A percentile compares a stretch with the other conserved stretches of the same genome.
These are phyloP conservation scores for Populus alba DNA, from an alignment of 345 rosid genomes.

Conservation along the genomic window DNA sequence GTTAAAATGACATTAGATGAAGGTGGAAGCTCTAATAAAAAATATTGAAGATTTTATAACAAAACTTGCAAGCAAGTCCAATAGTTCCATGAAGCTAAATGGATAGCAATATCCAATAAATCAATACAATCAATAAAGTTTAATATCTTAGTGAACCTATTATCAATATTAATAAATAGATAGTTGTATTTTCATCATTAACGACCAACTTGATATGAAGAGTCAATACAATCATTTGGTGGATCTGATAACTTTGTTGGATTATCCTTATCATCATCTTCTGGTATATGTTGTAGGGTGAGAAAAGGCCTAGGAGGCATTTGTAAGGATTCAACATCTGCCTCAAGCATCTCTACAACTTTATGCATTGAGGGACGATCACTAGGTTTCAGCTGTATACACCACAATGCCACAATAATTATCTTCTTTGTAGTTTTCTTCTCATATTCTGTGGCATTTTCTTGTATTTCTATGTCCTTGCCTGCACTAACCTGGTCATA, in stretches of 20 bases:
- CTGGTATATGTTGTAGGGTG: neutral
- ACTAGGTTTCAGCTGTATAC: neutral
- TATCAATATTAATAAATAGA: too few species aligned
- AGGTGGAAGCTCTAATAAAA: slow-evolving; percentile 49
- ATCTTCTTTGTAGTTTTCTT: neutral
- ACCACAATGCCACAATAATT: neutral
- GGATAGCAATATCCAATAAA: too few species aligned
- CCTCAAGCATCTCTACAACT: neutral
- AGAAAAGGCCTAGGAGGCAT: neutral
- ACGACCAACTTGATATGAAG: neutral
- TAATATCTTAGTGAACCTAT: too few species aligned
- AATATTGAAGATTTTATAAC: slow-evolving; percentile 41
- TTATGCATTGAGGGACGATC: neutral
- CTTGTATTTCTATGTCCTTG: neutral
- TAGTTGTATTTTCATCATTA: too few species aligned
- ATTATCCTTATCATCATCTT: too few species aligned
- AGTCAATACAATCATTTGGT: too few species aligned
- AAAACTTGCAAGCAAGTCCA: slow-evolving; percentile 1
- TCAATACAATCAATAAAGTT: too few species aligned
- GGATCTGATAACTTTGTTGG: neutral
- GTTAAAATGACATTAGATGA: slow-evolving; percentile 44
- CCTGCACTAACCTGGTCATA: neutral
- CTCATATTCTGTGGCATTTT: neutral
- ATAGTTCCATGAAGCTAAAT: too few species aligned
- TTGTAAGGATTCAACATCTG: neutral